Evolutionary conservation across 176 grass and related monocot genomes (phyloP).

Genomic region (Olyra latifolia): DNA sequence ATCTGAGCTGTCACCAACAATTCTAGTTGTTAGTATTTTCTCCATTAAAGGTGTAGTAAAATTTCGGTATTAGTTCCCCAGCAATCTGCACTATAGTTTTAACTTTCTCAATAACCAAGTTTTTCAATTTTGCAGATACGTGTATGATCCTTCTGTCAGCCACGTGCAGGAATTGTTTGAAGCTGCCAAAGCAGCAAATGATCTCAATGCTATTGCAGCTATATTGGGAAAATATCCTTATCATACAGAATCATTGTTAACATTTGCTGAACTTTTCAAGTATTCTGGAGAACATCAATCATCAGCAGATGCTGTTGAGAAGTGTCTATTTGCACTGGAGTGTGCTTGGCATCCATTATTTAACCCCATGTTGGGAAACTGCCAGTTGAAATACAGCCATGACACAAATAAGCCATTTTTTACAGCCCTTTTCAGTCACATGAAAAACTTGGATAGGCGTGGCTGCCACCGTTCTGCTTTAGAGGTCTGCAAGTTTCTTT

Average conservation of each 20-base stretch:
- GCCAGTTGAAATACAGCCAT: slow-evolving; percentile 76
- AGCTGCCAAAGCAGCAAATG: slow-evolving; percentile 84
- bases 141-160: slow-evolving; percentile 56
- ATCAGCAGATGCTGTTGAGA: slow-evolving; percentile 74
- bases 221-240: slow-evolving; percentile 75
- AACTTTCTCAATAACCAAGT: slow-evolving; percentile 13
- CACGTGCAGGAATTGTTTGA: slow-evolving; percentile 89
- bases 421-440: slow-evolving; percentile 86
- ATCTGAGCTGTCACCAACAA: background rate
- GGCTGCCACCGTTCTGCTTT: slow-evolving; percentile 95
- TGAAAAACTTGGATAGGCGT: slow-evolving; percentile 89
- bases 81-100: background rate
- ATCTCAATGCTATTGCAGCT: slow-evolving; percentile 83
- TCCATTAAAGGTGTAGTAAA: slow-evolving; percentile 2
- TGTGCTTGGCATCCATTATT: slow-evolving; percentile 89
- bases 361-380: slow-evolving; percentile 64
- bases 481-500: slow-evolving; percentile 91
- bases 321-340: slow-evolving; percentile 89
- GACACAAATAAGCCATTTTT: slow-evolving; percentile 90
- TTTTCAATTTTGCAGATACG: slow-evolving; percentile 54
- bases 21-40: background rate
- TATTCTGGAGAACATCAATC: slow-evolving; percentile 98
- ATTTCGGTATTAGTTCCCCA: slow-evolving; percentile 8
- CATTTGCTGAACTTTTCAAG: slow-evolving; percentile 94
- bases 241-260: slow-evolving; percentile 85